Base-by-base conservation (phyloP, 1,139 yeast species). In the Hyphopichia wangnamkhiaoensis region DNA sequence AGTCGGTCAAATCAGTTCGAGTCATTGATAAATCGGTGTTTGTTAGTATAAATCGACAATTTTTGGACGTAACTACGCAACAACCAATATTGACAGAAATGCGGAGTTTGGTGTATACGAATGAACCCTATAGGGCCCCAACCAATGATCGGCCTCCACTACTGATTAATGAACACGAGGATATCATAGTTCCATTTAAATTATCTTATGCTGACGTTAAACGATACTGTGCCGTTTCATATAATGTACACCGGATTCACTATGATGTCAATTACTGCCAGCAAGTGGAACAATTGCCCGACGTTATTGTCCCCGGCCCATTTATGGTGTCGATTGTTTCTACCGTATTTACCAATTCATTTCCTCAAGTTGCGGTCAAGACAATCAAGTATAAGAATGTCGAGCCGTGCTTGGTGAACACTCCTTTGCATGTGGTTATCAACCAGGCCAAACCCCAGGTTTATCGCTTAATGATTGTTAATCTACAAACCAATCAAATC, bases 231-330 rank as follows among this genome's bases (percentile, higher is more conserved):
- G 82, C 85, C 26, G 60, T 91, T 40, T 82, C 94, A 0, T 80
- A 80, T 62, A 93, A 93, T 56, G 71, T 93, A 5, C 98, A 93
- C 58, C 74, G 76, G 41, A 87, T 93, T 32, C 98, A 93, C 58
- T 80, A 80, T 56, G 87, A 87, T 53, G 60, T 61, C 2, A 50
- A 49, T 1, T 87, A 87, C 54, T 71, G 86, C 19, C 54, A 46
- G 5, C 40, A 56, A 0, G 53, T 54, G 1, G 98, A 93, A 52
- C 73, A 77, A 0, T 76, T 88, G 36, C 80, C 83, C 0, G 70
- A 70, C 29, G 56, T 82, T 1, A 64, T 93, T 0, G 84, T 85
- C 0, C 96, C 87, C 33, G 98, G 96, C 0, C 97, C 98, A 0
- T 66, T 90, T 37, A 67, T 84, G 46, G 76, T 86, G 1, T 80